Evolutionary conservation across 1,284 basidiomycete genomes (phyloP), one percentile per base, ranked within the genome.

Genomic region (Bondarzewia mesenterica): DNA sequence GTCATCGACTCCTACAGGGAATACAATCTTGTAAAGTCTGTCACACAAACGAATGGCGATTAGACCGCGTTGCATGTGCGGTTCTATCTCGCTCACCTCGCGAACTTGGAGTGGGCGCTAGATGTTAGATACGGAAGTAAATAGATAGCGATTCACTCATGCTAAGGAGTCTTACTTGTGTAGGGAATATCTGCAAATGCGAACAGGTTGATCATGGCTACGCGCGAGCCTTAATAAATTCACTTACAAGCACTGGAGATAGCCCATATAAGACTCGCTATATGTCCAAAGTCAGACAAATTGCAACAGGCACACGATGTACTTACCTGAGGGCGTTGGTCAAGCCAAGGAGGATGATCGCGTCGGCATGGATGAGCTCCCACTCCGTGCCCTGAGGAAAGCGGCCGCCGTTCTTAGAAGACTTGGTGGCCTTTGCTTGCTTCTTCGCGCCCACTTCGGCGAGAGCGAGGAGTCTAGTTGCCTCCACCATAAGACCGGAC

Each of bases 181-280:
- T 40, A 84, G 61, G 2, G 80, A 68, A 57, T 82, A 78, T 56
- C 77, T 80, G 50, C 16, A 14, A 7, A 48, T 16, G 5, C 23
- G 7, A 20, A n/a, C n/a, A n/a, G n/a, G n/a, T n/a, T n/a, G n/a
- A n/a, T n/a, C n/a, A n/a, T n/a, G n/a, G n/a, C n/a, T n/a, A n/a
- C n/a, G n/a, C n/a, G n/a, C n/a, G n/a, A n/a, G n/a, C n/a, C n/a
- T n/a, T n/a, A n/a, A n/a, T n/a, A n/a, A n/a, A n/a, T n/a, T 42
- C 3, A 67, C 72, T 63, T 55, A 87, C 75, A 89, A 68, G 68
- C 85, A 88, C 58, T 86, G 84, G 5, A 86, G 56, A 62, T 89
- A 89, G 27, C 85, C 86, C 72, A 78, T 81, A 61, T 87, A 87
- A 1, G 80, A 80, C 64, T 88, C 85, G 52, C 83, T 86, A 52